phyloP scores from a whole-genome alignment of 2,329 filamentous ascomycete genomes.

The Cladosporium oxysporum region DNA sequence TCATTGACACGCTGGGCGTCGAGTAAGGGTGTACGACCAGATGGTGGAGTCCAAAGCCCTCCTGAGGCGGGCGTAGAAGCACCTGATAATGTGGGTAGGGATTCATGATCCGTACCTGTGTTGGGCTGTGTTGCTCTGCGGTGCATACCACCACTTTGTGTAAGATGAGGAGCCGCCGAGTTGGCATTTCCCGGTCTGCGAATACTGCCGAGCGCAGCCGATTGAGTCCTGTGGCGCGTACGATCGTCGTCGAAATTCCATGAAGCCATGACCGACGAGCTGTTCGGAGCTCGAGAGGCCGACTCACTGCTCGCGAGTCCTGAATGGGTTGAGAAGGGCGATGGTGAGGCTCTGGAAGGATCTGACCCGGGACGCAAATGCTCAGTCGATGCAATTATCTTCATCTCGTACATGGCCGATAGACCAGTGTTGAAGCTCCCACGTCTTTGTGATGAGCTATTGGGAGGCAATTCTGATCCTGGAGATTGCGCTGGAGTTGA shows the following conservation, averaged over 20 bases:
- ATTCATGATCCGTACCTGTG: slow-evolving; percentile 9
- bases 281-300: not conserved
- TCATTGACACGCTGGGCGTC: slow-evolving; percentile 28
- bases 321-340: slow-evolving; percentile 5
- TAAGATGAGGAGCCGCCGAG: slow-evolving; percentile 24
- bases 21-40: slow-evolving; percentile 14
- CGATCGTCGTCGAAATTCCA: slow-evolving; percentile 9
- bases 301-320: not conserved
- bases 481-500: slow-evolving; percentile 22
- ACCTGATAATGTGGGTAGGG: slow-evolving; percentile 21
- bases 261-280: slow-evolving; percentile 2
- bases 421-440: slow-evolving; percentile 47
- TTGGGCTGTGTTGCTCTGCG: slow-evolving; percentile 19
- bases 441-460: slow-evolving; percentile 36
- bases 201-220: slow-evolving; percentile 41
- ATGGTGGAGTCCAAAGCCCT: slow-evolving; percentile 44
- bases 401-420: slow-evolving; percentile 70
- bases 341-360: slow-evolving; percentile 29
- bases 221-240: slow-evolving; percentile 10
- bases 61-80: slow-evolving; percentile 28
- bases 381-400: slow-evolving; percentile 72
- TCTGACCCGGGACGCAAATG: slow-evolving; percentile 62
- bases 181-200: slow-evolving; percentile 38
- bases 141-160: not conserved
- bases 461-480: slow-evolving; percentile 26